Base-by-base conservation (phyloP, 805 yeast species). In the Candida yuanshanica region DNA sequence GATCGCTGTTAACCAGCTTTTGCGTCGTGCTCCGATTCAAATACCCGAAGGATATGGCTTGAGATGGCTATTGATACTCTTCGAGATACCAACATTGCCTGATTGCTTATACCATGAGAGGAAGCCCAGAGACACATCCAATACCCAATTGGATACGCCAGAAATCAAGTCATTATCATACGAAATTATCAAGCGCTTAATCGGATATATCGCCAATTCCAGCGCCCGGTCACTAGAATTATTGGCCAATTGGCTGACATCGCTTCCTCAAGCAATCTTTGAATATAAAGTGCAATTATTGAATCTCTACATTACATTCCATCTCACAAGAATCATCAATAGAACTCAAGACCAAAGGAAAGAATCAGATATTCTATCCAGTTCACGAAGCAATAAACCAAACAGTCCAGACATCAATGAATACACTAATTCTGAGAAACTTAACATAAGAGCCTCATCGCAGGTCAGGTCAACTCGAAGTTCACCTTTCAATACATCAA, bases 281-380 rank as follows among this genome's bases (percentile, higher is more conserved):
- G 57, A 59, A 9, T 53, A 59, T 2, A 79, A 81, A 49, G 73
- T 88, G 0, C 87, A 87, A 31, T 64, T 83, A 24, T 52, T 86
- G 37, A 90, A 89, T 53, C 67, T 87, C 18, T 88, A 83, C 60
- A 72, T 89, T 27, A 83, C 95, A 0, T 87, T 84, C 54, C 87
- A 86, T 35, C 65, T 90, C 41, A 74, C 79, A 32, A 69, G 77
- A 44, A 67, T 76, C 40, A 66, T 72, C 47, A 72, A 58, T 53
- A 36, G 17, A 13, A 38, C 33, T 5, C 21, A 26, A n/a, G 12
- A 8, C 6, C 20, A 31, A 4, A 17, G 21, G 3, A 31, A 17
- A 10, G 14, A 31, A 17, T 31, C 34, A 31, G 12, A 16, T 3
- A 17, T 17, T 10, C 18, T 31, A 17, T 17, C 9, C 7, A 26